These are phyloP conservation scores for Ogataea corticis DNA, from an alignment of 805 yeast species.

Conservation along the genomic window DNA sequence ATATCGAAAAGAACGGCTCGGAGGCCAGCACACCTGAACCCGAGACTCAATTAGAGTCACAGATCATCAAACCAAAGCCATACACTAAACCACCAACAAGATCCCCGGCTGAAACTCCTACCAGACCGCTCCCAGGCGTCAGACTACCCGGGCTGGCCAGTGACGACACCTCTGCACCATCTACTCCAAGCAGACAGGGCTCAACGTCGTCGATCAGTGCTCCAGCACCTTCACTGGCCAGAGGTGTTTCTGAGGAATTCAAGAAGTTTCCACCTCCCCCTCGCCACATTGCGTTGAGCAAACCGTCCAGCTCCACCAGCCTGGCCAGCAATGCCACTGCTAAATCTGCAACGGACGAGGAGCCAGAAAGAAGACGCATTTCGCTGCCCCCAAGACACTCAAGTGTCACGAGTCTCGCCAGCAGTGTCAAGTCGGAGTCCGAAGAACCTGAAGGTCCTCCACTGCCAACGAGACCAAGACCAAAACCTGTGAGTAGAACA, in stretches of 20 bases:
- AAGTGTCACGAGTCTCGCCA: neutral
- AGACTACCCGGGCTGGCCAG: constrained; percentile 11
- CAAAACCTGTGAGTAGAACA: constrained; percentile 7
- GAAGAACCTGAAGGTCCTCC: constrained; percentile 3
- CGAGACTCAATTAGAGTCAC: neutral
- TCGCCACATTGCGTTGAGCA: constrained; percentile 15
- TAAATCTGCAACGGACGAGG: neutral
- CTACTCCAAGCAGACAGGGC: neutral
- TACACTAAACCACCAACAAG: neutral
- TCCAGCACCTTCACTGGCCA: neutral
- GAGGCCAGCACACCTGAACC: neutral
- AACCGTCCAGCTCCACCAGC: constrained; percentile 2
- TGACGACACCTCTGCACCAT: too few species aligned
- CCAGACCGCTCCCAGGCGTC: constrained; percentile 3
- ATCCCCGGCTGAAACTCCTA: neutral
- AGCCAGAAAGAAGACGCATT: constrained; percentile 4
- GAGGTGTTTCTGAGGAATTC: constrained; percentile 7
- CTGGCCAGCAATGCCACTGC: neutral
- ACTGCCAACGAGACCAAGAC: constrained; percentile 13
- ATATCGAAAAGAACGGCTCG: neutral
- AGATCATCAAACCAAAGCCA: constrained; percentile 6
- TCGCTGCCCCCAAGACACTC: constrained; percentile 22
- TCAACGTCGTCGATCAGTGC: neutral
- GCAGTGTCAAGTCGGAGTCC: neutral
- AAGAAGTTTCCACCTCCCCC: constrained; percentile 24